Evolutionary conservation across 23 red algal genomes (phyloP).

Genomic region (Pyropia haitanensis): DNA sequence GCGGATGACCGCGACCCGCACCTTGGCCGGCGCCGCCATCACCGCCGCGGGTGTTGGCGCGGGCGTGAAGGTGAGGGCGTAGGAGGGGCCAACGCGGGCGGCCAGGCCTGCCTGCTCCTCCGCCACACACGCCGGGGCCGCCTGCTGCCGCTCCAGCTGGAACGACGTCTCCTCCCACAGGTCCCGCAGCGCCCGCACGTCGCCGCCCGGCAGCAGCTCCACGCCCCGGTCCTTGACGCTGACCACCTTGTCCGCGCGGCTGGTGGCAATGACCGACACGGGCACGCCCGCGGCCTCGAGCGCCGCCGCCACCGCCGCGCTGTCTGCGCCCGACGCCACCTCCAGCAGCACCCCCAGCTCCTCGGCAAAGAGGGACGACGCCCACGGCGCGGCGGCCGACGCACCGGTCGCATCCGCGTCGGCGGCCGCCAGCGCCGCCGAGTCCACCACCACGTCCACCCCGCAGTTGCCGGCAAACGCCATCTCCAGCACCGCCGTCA

Average conservation of each 20-base stretch:
- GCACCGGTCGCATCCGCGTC: too few relatives aligned
- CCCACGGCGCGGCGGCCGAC: background rate
- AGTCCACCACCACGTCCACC: slow-evolving; percentile 48
- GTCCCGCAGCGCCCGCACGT: slow-evolving; percentile 62
- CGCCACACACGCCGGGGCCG: slow-evolving; percentile 41
- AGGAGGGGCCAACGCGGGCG: slow-evolving; percentile 23
- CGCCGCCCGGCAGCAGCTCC: slow-evolving; percentile 6
- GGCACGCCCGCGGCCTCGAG: slow-evolving; percentile 22
- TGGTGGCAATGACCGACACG: slow-evolving; percentile 26
- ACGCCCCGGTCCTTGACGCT: slow-evolving; percentile 7
- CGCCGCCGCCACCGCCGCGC: slow-evolving; percentile 3
- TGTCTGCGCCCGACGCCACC: background rate
- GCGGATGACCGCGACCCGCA: slow-evolving; percentile 75
- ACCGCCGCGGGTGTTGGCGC: slow-evolving; percentile 14
- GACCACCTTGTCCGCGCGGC: slow-evolving; percentile 19
- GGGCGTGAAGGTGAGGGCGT: slow-evolving; percentile 34
- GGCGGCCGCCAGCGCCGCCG: background rate
- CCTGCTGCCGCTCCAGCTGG: slow-evolving; percentile 81
- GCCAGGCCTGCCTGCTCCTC: slow-evolving; percentile 22
- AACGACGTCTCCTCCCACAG: slow-evolving; percentile 89
- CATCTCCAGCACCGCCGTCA: slow-evolving; percentile 83
- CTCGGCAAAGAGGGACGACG: slow-evolving; percentile 54
- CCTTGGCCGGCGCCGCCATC: slow-evolving; percentile 7
- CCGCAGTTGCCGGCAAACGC: slow-evolving; percentile 97
- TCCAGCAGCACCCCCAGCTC: slow-evolving; percentile 82